Conservation (phyloP, 192 early-diverging fungal species). For the Gigaspora rosea region DNA sequence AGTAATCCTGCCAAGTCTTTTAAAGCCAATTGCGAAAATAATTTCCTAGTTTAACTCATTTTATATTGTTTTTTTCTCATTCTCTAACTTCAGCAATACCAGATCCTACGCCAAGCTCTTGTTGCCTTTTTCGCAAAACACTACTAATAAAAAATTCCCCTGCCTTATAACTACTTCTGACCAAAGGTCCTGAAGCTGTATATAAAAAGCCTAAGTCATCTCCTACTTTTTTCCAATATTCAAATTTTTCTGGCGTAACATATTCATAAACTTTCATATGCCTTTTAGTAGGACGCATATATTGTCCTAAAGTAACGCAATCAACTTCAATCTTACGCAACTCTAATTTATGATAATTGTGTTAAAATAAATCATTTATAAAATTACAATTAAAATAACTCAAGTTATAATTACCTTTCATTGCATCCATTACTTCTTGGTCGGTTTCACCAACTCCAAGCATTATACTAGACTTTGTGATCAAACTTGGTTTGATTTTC, state of each 20-base stretch:
- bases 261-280: conserved; percentile 98
- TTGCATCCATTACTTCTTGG: conserved; percentile 84
- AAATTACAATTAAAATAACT: too few species aligned
- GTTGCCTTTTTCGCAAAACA: conserved; percentile 58
- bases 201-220: conserved; percentile 90
- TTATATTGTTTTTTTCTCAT: too few species aligned
- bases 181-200: conserved; percentile 92
- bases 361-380: background rate
- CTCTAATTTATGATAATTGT: conserved; percentile 44
- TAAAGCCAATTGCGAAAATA: too few species aligned
- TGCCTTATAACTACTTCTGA: conserved; percentile 94
- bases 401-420: conserved; percentile 61
- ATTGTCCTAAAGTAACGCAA: conserved; percentile 96
- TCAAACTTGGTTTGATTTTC: conserved; percentile 68
- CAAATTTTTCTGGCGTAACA: conserved; percentile 89
- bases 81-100: too few species aligned
- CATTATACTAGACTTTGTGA: conserved; percentile 99
- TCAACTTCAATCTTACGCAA: conserved; percentile 83
- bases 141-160: conserved; percentile 97
- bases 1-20: too few species aligned
- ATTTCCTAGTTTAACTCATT: too few species aligned
- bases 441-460: conserved; percentile 95
- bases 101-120: background rate
- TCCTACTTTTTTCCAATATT: conserved; percentile 80
- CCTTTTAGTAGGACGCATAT: conserved; percentile 99